Base-by-base conservation (phyloP, 345 rosid genomes). In the Carallia pectinifolia region DNA sequence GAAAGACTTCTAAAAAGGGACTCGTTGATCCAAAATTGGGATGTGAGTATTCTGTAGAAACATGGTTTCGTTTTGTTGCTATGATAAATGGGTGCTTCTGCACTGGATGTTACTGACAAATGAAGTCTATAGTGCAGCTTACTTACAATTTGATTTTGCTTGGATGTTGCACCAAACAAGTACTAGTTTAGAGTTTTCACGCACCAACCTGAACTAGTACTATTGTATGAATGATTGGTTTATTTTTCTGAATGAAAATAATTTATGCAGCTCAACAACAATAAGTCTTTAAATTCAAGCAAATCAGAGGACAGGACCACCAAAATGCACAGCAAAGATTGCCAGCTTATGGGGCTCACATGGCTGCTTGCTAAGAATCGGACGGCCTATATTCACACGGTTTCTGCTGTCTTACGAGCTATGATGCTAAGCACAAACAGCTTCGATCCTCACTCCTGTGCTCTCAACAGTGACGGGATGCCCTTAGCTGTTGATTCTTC, bases 321-420 rank as follows among this genome's bases (percentile, higher is more conserved):
- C 69, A 91, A 81, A 81, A 94, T 94, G 88, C 97, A 78, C 69
- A 81, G 83, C 84, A 91, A 88, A 83, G 96, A 94, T 71, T 94
- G 98, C 81, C 87, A 86, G 61, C 80, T 91, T 56, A 94, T 94
- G 98, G 98, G 96, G 55, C 89, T 94, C 48, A 90, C 98, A 59
- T 94, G 98, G 99, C 97, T 94, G 36, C 92, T 94, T 7, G 87
- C 92, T 34, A 91, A 85, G 80, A 85, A 91, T 61, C 91, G 89
- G 27, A 66, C 89, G 0, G 88, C 99, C 50, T 94, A 94, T 84
- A 87, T 92, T 67, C 88, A 80, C 58, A 90, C 97, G 0, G 93
- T 90, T 56, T 81, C 99, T 7, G 82, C 88, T 0, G 96, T 94
- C 58, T 72, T 94, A 23, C 85, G 93, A 36, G 99, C 97, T 7